Percentiles rank a stretch among this genome's conserved stretches.
These are phyloP conservation scores for Stagonosporopsis tanaceti DNA, from an alignment of 2,329 filamentous ascomycete genomes.

Conservation along the genomic window DNA sequence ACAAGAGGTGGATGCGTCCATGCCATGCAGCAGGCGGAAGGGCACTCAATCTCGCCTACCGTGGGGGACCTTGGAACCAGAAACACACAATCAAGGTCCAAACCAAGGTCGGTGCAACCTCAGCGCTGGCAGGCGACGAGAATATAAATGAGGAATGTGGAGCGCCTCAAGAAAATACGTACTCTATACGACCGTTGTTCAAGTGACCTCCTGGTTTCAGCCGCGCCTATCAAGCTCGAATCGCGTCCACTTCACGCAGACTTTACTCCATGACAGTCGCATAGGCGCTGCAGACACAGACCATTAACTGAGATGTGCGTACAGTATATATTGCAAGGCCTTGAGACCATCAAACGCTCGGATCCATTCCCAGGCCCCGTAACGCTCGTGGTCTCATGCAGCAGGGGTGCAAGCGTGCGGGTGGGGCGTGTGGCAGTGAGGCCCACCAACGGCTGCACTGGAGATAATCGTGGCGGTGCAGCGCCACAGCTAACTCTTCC, in stretches of 20 bases:
- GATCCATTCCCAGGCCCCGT: conserved; percentile 20
- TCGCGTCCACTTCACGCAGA: conserved; percentile 31
- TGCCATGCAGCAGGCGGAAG: conserved; percentile 18
- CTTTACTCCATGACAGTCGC: conserved; percentile 34
- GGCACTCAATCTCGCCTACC: conserved; percentile 23
- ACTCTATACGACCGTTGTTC: conserved; percentile 10
- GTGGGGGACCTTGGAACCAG: conserved; percentile 24
- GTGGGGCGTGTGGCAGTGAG: conserved; percentile 7
- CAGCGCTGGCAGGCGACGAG: conserved; percentile 16
- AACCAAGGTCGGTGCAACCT: conserved; percentile 5
- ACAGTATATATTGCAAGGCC: conserved; percentile 15
- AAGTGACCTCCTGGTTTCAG: conserved; percentile 36
- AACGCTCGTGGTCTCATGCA: conserved; percentile 22
- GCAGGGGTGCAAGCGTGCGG: conserved; percentile 15
- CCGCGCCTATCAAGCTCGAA: conserved; percentile 25
- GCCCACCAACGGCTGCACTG: conserved; percentile 13
- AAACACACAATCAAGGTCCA: conserved; percentile 21
- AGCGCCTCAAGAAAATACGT: conserved; percentile 8
- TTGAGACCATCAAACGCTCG: conserved; percentile 16
- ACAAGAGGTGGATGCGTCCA: conserved; percentile 27
- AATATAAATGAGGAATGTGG: conserved; percentile 21
- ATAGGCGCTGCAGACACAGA: conserved; percentile 38
- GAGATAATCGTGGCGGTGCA: conserved; percentile 4
- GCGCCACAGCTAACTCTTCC: conserved; percentile 18
- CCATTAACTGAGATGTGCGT: conserved; percentile 25